These are phyloP conservation scores for Pythium sukuiense DNA, from an alignment of 352 stramenopile species.

Conservation along the genomic window DNA sequence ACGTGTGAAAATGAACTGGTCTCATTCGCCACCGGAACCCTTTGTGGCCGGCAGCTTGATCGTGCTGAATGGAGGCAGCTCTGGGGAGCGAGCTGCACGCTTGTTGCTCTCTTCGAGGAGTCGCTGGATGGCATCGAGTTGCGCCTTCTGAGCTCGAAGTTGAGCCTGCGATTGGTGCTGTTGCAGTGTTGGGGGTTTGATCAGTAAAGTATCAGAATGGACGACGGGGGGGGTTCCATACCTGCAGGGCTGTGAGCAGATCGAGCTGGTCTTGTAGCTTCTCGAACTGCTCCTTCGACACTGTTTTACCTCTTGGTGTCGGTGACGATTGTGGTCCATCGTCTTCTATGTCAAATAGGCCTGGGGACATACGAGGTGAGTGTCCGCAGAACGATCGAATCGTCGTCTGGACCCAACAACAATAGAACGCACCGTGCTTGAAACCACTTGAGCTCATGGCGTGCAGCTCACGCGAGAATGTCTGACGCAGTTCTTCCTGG, in stretches of 20 bases:
- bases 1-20: slow-evolving; percentile 8
- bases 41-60: slow-evolving; percentile 27
- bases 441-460: slow-evolving; percentile 45
- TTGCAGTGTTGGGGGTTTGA: neutral
- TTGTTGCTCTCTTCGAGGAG: slow-evolving; percentile 38
- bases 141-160: slow-evolving; percentile 49
- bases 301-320: slow-evolving; percentile 25
- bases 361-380: slow-evolving; percentile 12
- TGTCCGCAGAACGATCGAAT: neutral
- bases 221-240: no score
- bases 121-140: slow-evolving; percentile 55
- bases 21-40: neutral
- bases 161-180: slow-evolving; percentile 59
- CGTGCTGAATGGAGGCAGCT: slow-evolving; percentile 50
- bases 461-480: slow-evolving; percentile 47
- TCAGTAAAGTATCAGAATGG: neutral
- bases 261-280: slow-evolving; percentile 60
- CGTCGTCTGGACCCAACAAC: neutral
- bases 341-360: slow-evolving; percentile 10
- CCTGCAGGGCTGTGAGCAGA: slow-evolving; percentile 51
- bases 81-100: slow-evolving; percentile 9
- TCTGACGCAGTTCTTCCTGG: slow-evolving; percentile 51
- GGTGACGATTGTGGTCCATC: slow-evolving; percentile 35
- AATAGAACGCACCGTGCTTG: slow-evolving; percentile 9
- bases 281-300: slow-evolving; percentile 20